Base-by-base conservation (phyloP, 208 protist genomes). In the Balamuthia mandrillaris region DNA sequence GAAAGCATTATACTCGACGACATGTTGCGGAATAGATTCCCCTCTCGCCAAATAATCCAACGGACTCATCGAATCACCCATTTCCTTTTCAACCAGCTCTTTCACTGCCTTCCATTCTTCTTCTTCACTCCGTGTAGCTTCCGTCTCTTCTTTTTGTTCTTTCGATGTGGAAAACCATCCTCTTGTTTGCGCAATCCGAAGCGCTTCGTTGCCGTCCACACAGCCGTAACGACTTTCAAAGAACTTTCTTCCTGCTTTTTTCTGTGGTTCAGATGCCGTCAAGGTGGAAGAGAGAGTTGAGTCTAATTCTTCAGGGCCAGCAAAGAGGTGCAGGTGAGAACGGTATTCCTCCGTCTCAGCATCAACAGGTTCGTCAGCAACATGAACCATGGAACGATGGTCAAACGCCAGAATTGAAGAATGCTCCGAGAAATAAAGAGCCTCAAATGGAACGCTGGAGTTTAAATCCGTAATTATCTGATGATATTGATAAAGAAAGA, bases 401-500 rank as follows among this genome's bases (percentile, higher is more conserved):
- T 84, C 78, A 68, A 60, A 84, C 42, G 78, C 78, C 39, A 84
- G 31, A 27, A 84, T 65, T 14, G 35, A 24, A 27, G 56, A 41
- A 47, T 72, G 18, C 27, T 47, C 58, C 14, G 12, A 16, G 44
- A 84, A 84, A 60, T 84, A 84, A 1, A 84, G 78, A 7, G 78
- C 78, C n/a, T 84, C 78, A 45, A 84, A 84, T 9, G 78, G 58
- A 9, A 84, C 78, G 58, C 58, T 72, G 2, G 78, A 84, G 58
- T 84, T 60, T 42, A 84, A 49, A 47, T 84, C 78, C 27, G 78
- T 84, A 16, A 84, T 29, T 14, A 84, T 29, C 58, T 82, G 49
- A 18, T n/a, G n/a, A n/a, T n/a, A n/a, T n/a, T n/a, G n/a, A n/a
- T n/a, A n/a, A n/a, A n/a, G n/a, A n/a, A n/a, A n/a, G n/a, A n/a